A percentile compares a stretch with the other conserved stretches of the same genome.
phyloP scores from a whole-genome alignment of 2,329 filamentous ascomycete species.

The Pleomassaria siparia region DNA sequence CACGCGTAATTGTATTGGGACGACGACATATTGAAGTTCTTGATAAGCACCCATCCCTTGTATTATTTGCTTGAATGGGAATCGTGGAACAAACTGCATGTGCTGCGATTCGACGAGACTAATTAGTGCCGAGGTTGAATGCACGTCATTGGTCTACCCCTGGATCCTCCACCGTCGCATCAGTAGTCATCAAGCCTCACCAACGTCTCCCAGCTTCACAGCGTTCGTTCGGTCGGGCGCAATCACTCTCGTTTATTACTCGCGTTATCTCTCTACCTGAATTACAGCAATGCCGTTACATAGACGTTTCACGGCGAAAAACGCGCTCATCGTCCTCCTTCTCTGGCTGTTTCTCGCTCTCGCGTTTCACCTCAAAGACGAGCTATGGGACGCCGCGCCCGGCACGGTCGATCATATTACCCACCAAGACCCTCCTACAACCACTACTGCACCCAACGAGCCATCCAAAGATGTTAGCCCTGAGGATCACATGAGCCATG shows the following conservation, averaged over 20 bases:
- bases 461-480: background rate
- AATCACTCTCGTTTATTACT: background rate
- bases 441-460: background rate
- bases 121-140: background rate
- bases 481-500: background rate
- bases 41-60: too few relatives aligned
- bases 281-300: slow-evolving; percentile 25
- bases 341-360: slow-evolving; percentile 22
- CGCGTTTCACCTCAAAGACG: slow-evolving; percentile 32
- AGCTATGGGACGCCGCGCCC: slow-evolving; percentile 24
- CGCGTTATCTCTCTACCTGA: background rate
- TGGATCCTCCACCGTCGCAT: background rate
- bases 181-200: background rate
- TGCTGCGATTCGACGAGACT: too few relatives aligned
- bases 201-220: background rate
- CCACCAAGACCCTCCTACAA: slow-evolving; percentile 1
- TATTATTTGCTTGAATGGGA: too few relatives aligned
- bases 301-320: slow-evolving; percentile 30
- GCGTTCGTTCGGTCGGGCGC: background rate
- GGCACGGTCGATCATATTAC: background rate
- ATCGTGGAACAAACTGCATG: too few relatives aligned
- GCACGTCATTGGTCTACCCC: background rate
- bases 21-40: too few relatives aligned
- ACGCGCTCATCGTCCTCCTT: slow-evolving; percentile 26
- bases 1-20: too few relatives aligned